A percentile compares a stretch with the other conserved stretches of the same genome.
Evolutionary conservation across 257 asterid genomes (phyloP).

Genomic region (Henckelia pumila): DNA sequence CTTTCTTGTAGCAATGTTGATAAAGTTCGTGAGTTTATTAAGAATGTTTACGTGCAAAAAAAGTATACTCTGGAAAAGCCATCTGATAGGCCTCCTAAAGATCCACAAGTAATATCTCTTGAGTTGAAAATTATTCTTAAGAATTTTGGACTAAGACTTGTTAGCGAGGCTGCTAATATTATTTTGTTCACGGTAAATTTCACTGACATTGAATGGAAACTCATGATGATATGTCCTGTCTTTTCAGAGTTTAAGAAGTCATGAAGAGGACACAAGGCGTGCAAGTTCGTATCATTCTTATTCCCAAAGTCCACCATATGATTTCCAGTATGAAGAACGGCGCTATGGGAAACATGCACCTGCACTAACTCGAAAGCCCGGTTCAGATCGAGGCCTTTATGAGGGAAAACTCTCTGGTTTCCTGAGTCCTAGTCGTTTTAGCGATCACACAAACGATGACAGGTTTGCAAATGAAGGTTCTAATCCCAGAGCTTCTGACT

Average conservation of each 20-base stretch:
- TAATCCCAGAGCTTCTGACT: constrained; percentile 56
- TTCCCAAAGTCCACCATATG: constrained; percentile 98
- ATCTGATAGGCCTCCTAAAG: constrained; percentile 73
- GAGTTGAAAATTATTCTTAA: constrained; percentile 21
- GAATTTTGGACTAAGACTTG: constrained; percentile 8
- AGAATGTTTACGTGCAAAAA: constrained; percentile 60
- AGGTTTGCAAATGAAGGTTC: constrained; percentile 61
- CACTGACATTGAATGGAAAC: constrained; percentile 21
- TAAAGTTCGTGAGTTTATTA: constrained; percentile 76
- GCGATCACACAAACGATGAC: constrained; percentile 50
- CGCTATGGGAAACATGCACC: constrained; percentile 75
- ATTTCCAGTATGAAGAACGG: constrained; percentile 94
- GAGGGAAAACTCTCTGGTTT: constrained; percentile 78
- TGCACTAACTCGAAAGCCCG: constrained; percentile 71
- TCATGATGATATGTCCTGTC: constrained; percentile 29
- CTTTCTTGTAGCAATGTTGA: constrained; percentile 67
- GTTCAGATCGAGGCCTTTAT: constrained; percentile 85
- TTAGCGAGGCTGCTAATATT: constrained; percentile 24
- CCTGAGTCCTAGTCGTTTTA: constrained; percentile 64
- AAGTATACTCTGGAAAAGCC: constrained; percentile 53
- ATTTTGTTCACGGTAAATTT: constrained; percentile 13
- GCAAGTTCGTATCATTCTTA: constrained; percentile 97
- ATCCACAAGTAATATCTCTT: constrained; percentile 60
- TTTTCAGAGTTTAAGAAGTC: constrained; percentile 63
- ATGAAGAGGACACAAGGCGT: constrained; percentile 72